A percentile compares a stretch with the other conserved stretches of the same genome.
Conservation (phyloP, 441 rosid genomes). For the Mallotus japonicus region DNA sequence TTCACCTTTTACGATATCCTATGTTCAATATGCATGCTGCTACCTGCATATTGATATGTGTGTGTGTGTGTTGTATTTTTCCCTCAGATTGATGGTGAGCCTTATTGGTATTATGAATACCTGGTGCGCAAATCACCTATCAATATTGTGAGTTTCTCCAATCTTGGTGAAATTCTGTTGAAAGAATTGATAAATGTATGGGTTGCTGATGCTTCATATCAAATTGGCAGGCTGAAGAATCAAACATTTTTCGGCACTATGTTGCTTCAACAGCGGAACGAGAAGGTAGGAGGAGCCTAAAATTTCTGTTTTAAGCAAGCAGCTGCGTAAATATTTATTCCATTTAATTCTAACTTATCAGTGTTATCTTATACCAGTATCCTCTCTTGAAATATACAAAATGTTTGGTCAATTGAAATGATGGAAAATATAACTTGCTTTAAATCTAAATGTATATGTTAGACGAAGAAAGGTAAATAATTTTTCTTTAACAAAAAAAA, state of each 20-base stretch:
- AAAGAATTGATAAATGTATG: neutral
- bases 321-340: neutral
- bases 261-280: constrained; percentile 79
- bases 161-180: constrained; percentile 12
- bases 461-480: neutral
- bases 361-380: neutral
- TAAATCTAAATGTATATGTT: neutral
- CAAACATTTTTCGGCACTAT: constrained; percentile 76
- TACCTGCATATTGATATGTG: no score
- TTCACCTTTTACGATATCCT: constrained; percentile 14
- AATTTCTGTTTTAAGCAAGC: constrained; percentile 11
- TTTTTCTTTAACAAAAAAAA: no score
- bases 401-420: neutral
- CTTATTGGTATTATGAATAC: constrained; percentile 86
- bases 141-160: constrained; percentile 43
- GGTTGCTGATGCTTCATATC: constrained; percentile 23
- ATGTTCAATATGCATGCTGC: neutral
- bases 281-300: constrained; percentile 66
- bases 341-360: no score
- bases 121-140: constrained; percentile 90
- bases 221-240: constrained; percentile 60
- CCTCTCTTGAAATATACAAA: neutral
- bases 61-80: constrained; percentile 1
- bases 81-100: constrained; percentile 76
- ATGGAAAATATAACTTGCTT: no score